Base-by-base conservation (phyloP, 805 yeast genomes). In the Metschnikowia reukaufii region DNA sequence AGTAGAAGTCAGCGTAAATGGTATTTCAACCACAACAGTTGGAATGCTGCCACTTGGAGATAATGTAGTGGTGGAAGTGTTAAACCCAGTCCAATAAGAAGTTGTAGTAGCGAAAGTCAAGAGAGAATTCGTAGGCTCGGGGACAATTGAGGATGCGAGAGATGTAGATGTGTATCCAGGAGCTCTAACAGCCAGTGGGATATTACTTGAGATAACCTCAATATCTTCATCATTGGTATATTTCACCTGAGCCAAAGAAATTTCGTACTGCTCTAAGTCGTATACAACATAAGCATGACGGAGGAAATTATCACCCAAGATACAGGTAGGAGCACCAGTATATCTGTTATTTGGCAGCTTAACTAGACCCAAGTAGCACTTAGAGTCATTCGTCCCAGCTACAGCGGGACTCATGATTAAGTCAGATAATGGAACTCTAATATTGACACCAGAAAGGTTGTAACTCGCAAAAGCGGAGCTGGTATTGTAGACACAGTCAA, bases 271-370 rank as follows among this genome's bases (percentile, higher is more conserved):
- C 20, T 81, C 86, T 41, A 82, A 63, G 62, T 85, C 86, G 62
- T 76, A 82, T 13, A 82, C 87, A 23, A 81, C 73, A 60, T 83
- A 84, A 2, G 83, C 82, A 47, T n/a, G n/a, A n/a, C n/a, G n/a
- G n/a, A n/a, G n/a, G n/a, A n/a, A n/a, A n/a, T n/a, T n/a, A n/a
- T n/a, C 78, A 73, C 45, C 86, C 71, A 51, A 86, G 64, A 34
- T 74, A 58, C 83, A 88, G 45, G n/a, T 13, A 5, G 76, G 72
- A 58, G 82, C 88, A 12, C 91, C 91, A 10, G 17, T 8, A 4
- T 17, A 18, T 44, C 81, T 70, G 30, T 64, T 21, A 12, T 10
- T n/a, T 4, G 20, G 12, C 33, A 12, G 30, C 16, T 21, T 47
- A 50, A 20, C 44, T 17, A 64, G 46, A 6, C 68, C 66, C 45